Evolutionary conservation across 805 yeast genomes (phyloP).

Genomic region (Myxozyma kluyveri): DNA sequence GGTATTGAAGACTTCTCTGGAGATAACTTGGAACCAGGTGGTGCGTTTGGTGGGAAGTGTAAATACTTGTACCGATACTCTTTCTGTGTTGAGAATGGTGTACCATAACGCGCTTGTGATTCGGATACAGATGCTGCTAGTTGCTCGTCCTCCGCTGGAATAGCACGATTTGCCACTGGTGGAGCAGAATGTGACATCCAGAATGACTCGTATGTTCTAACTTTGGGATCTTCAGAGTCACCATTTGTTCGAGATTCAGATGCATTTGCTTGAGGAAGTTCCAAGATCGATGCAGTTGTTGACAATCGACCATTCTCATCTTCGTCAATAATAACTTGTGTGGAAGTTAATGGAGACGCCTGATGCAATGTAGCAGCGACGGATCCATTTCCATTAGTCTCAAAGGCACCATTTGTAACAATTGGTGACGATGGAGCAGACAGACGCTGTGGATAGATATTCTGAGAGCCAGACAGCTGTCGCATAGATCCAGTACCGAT

Average conservation of each 20-base stretch:
- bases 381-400: too few species aligned
- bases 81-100: not conserved
- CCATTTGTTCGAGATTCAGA: not conserved
- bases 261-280: not conserved
- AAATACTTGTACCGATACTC: not conserved
- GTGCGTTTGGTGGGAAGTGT: conserved; percentile 7
- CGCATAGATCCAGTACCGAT: not conserved
- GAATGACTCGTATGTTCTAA: conserved; percentile 8
- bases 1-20: not conserved
- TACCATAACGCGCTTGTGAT: not conserved
- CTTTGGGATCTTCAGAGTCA: not conserved
- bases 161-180: not conserved
- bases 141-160: too few species aligned
- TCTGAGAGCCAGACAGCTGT: not conserved
- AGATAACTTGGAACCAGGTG: not conserved
- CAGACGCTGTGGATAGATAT: not conserved
- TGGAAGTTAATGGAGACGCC: not conserved
- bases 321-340: conserved; percentile 9
- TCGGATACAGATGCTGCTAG: not conserved
- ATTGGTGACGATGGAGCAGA: not conserved
- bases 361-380: too few species aligned
- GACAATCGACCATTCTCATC: conserved; percentile 12
- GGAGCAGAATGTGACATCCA: conserved; percentile 2
- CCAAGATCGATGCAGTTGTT: not conserved
- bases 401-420: not conserved